Evolutionary conservation across 768 basidiomycete genomes (phyloP).

Genomic region (Phallus indusiatus): DNA sequence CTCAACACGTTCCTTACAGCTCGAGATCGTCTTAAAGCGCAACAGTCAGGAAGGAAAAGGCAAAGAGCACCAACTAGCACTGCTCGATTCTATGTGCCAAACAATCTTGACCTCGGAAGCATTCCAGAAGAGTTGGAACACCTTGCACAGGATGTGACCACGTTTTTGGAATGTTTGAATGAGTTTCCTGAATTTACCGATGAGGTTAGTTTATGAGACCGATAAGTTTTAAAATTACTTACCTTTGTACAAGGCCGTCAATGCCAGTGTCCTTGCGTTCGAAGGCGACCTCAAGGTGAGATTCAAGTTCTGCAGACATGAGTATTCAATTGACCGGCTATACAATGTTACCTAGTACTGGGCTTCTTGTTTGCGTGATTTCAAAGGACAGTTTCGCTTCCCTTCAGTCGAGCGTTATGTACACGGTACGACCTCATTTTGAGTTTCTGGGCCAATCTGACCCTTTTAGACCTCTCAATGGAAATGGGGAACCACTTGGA

Average conservation of each 20-base stretch:
- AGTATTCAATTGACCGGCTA: background rate
- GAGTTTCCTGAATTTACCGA: slow-evolving; percentile 65
- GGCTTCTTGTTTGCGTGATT: slow-evolving; percentile 62
- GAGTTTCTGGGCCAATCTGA: slow-evolving; percentile 33
- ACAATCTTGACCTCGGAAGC: slow-evolving; percentile 51
- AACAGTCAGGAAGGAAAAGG: slow-evolving; percentile 24
- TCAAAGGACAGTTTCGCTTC: slow-evolving; percentile 60
- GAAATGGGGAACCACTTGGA: slow-evolving; percentile 54
- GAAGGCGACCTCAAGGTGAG: slow-evolving; percentile 60
- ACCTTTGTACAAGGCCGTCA: slow-evolving; percentile 51
- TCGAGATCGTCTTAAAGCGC: slow-evolving; percentile 27
- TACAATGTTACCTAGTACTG: slow-evolving; percentile 41
- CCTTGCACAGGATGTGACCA: slow-evolving; percentile 56
- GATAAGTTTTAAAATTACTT: background rate
- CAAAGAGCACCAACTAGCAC: slow-evolving; percentile 33
- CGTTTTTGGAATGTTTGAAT: slow-evolving; percentile 61
- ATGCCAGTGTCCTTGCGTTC: slow-evolving; percentile 56
- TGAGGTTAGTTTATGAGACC: background rate
- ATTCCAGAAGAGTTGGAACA: slow-evolving; percentile 57
- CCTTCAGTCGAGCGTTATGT: slow-evolving; percentile 67
- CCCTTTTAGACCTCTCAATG: slow-evolving; percentile 21
- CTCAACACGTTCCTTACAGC: slow-evolving; percentile 17
- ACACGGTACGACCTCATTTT: slow-evolving; percentile 24
- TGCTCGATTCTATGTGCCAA: slow-evolving; percentile 42
- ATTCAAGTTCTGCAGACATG: background rate